Conservation (phyloP, 1,284 basidiomycete genomes). For the Cryptococcus sp. region DNA sequence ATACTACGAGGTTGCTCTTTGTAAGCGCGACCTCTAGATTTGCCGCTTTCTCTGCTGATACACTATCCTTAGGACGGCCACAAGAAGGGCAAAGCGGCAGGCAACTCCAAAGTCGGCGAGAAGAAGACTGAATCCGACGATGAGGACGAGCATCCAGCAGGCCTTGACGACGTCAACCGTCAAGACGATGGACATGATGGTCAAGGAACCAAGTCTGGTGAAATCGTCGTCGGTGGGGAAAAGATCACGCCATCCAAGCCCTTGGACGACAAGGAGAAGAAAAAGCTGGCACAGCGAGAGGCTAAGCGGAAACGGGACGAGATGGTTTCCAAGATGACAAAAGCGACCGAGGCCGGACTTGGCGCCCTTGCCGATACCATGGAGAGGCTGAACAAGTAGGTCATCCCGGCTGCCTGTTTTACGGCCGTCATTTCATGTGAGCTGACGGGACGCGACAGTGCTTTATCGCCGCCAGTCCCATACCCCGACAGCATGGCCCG, state of each 20-base stretch:
- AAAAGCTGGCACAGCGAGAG: conserved; percentile 46
- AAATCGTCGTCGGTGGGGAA: conserved; percentile 37
- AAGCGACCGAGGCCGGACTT: conserved; percentile 50
- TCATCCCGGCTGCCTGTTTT: conserved; percentile 3
- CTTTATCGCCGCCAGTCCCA: conserved; percentile 49
- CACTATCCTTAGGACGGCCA: conserved; percentile 30
- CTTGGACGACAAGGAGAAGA: conserved; percentile 44
- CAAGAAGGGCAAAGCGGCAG: conserved; percentile 45
- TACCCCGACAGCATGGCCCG: conserved; percentile 53
- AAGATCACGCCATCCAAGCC: conserved; percentile 33
- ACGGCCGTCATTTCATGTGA: not conserved
- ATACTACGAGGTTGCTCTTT: conserved; percentile 47
- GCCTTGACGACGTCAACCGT: conserved; percentile 7
- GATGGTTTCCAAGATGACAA: conserved; percentile 51
- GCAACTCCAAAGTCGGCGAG: conserved; percentile 51
- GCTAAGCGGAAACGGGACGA: conserved; percentile 55
- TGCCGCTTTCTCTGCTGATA: too few relatives aligned
- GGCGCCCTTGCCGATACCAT: conserved; percentile 52
- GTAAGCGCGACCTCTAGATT: conserved; percentile 21
- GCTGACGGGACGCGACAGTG: conserved; percentile 27
- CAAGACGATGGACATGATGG: conserved; percentile 14
- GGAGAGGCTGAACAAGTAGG: conserved; percentile 54
- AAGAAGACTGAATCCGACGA: conserved; percentile 40
- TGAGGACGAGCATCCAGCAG: conserved; percentile 24
- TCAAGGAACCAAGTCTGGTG: conserved; percentile 37